These are phyloP conservation scores for Tulasnella sp. DNA, from an alignment of 768 basidiomycete species.

Conservation along the genomic window DNA sequence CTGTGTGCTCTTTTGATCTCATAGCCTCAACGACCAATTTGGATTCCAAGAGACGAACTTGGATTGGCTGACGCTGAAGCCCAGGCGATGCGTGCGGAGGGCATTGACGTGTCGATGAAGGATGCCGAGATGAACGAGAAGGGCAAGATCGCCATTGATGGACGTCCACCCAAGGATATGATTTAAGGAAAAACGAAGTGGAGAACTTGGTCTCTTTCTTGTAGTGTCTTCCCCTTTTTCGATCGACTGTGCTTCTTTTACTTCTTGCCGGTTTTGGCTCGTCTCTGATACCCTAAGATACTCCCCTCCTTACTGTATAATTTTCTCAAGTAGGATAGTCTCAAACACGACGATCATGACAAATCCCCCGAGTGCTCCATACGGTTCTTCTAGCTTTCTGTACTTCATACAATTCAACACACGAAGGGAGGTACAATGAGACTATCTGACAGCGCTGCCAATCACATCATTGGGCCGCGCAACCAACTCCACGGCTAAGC, in stretches of 20 bases:
- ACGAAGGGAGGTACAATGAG: too few species aligned
- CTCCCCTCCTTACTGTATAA: not conserved
- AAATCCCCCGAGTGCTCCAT: too few species aligned
- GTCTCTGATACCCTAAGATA: not conserved
- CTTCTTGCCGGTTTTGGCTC: not conserved
- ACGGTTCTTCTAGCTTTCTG: too few species aligned
- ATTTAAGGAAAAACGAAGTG: not conserved
- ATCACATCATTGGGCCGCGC: too few species aligned
- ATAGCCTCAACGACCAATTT: constrained; percentile 66
- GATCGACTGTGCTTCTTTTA: not conserved
- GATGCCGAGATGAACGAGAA: constrained; percentile 53
- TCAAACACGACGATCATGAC: not conserved
- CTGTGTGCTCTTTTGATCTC: not conserved
- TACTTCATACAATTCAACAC: too few species aligned
- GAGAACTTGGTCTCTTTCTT: not conserved
- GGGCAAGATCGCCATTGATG: constrained; percentile 50
- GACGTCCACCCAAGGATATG: constrained; percentile 35
- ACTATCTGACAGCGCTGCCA: too few species aligned
- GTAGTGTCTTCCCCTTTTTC: not conserved
- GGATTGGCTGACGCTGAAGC: constrained; percentile 58
- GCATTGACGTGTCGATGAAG: constrained; percentile 43
- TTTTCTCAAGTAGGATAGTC: not conserved
- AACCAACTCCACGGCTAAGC: constrained; percentile 31
- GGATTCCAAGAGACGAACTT: constrained; percentile 73
- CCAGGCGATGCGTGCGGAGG: constrained; percentile 43